phyloP scores from a whole-genome alignment of 2,329 filamentous ascomycete genomes.

The Cadophora luteo-olivacea region DNA sequence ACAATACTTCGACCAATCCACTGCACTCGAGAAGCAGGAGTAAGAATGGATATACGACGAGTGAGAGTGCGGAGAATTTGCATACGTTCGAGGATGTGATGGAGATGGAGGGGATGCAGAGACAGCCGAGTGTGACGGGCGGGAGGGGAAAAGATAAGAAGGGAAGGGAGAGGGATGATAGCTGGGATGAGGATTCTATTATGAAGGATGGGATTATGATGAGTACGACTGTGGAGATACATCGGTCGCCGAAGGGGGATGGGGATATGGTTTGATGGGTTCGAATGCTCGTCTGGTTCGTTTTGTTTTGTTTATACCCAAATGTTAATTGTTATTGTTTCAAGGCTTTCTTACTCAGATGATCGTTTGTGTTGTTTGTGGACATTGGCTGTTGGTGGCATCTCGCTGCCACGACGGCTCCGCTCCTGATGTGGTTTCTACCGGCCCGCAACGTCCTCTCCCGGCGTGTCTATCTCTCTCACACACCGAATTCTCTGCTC shows the following conservation, averaged over 20 bases:
- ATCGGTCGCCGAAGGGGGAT: slow-evolving; percentile 2
- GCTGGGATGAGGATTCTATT: slow-evolving; percentile 1
- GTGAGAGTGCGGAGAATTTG: background rate
- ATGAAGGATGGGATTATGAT: slow-evolving; percentile 22
- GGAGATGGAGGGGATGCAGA: slow-evolving; percentile 5
- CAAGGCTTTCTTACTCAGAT: no score
- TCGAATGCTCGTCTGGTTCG: background rate
- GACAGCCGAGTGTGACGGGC: slow-evolving; percentile 8
- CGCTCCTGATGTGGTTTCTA: no score
- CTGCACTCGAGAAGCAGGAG: slow-evolving; percentile 3
- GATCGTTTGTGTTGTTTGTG: no score
- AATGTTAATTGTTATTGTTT: background rate
- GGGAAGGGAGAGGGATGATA: background rate
- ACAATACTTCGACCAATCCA: background rate
- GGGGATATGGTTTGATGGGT: slow-evolving; percentile 6
- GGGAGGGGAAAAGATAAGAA: background rate
- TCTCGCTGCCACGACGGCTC: no score
- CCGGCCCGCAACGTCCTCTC: no score
- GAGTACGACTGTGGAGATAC: slow-evolving; percentile 19
- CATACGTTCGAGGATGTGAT: slow-evolving; percentile 12
- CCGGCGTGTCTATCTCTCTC: no score
- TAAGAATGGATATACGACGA: background rate
- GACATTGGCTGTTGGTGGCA: no score
- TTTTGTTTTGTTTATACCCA: slow-evolving; percentile 4
- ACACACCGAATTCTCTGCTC: no score